These are phyloP conservation scores for Diutina sp. DNA, from an alignment of 1,139 yeast genomes.

Conservation along the genomic window DNA sequence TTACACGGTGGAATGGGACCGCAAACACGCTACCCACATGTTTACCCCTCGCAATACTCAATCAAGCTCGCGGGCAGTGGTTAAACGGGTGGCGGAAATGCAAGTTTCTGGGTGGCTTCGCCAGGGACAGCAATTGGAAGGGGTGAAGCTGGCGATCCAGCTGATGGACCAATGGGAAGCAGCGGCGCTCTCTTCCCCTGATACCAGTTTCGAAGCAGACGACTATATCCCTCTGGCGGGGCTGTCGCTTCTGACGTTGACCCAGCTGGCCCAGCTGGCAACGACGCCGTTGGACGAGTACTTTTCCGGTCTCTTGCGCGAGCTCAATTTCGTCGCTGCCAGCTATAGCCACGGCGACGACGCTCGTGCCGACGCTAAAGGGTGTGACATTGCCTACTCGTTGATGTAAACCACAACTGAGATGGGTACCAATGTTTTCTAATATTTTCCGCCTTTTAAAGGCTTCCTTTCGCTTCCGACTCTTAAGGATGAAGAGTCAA, in stretches of 20 bases:
- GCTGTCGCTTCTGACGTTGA: neutral
- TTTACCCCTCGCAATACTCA: neutral
- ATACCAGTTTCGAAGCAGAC: neutral
- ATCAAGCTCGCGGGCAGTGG: neutral
- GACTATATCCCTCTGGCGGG: neutral
- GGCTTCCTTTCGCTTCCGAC: neutral
- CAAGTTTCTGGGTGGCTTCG: neutral
- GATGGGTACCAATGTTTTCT: neutral
- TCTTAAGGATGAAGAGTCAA: neutral
- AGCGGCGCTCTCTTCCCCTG: neutral
- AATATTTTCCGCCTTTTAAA: too few species aligned
- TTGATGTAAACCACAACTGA: neutral
- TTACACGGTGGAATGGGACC: neutral
- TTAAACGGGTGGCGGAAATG: neutral
- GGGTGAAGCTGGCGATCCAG: neutral
- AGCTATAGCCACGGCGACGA: neutral
- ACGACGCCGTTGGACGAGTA: neutral
- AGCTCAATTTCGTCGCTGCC: neutral
- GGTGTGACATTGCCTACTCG: slow-evolving; percentile 1
- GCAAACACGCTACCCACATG: neutral
- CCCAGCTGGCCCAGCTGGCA: neutral
- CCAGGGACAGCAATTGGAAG: neutral
- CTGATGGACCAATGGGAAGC: neutral
- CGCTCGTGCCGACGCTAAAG: neutral
- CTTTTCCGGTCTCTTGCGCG: neutral